Conservation (phyloP, 75 land plant species). For the Sequoiadendron giganteum region DNA sequence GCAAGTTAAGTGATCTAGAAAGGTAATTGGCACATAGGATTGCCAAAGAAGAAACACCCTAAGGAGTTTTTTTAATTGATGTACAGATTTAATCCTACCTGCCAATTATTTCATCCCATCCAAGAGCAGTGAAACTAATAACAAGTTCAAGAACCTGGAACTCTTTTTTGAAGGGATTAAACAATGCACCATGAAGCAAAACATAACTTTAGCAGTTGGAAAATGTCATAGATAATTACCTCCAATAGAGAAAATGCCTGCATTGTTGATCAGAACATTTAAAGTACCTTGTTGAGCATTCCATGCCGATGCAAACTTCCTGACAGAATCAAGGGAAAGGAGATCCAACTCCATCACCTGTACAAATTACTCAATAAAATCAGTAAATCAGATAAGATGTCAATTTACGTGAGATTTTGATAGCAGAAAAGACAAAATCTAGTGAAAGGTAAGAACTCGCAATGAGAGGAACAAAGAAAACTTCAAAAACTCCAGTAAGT, state of each 20-base stretch:
- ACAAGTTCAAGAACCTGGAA: neutral
- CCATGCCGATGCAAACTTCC: slow-evolving; percentile 76
- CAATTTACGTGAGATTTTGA: neutral
- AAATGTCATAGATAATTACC: slow-evolving; percentile 33
- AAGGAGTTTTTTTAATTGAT: neutral
- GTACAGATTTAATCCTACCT: neutral
- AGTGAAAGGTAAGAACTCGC: neutral
- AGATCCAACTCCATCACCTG: slow-evolving; percentile 96
- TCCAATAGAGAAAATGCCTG: slow-evolving; percentile 90
- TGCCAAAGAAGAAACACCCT: neutral
- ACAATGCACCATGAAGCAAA: neutral
- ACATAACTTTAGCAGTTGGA: neutral
- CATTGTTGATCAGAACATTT: slow-evolving; percentile 91
- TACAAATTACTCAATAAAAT: neutral
- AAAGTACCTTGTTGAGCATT: slow-evolving; percentile 73
- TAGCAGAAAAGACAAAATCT: neutral
- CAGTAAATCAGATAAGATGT: neutral
- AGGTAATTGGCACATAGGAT: neutral
- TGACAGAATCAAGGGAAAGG: slow-evolving; percentile 81
- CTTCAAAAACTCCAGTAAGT: neutral
- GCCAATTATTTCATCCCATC: neutral
- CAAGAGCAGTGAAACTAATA: neutral
- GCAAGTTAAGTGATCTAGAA: neutral
- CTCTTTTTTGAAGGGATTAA: neutral
- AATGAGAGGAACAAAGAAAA: neutral